A percentile compares a stretch with the other conserved stretches of the same genome.
Evolutionary conservation across 352 stramenopile genomes (phyloP).

Genomic region (Phytopythium cucurbitacearum): DNA sequence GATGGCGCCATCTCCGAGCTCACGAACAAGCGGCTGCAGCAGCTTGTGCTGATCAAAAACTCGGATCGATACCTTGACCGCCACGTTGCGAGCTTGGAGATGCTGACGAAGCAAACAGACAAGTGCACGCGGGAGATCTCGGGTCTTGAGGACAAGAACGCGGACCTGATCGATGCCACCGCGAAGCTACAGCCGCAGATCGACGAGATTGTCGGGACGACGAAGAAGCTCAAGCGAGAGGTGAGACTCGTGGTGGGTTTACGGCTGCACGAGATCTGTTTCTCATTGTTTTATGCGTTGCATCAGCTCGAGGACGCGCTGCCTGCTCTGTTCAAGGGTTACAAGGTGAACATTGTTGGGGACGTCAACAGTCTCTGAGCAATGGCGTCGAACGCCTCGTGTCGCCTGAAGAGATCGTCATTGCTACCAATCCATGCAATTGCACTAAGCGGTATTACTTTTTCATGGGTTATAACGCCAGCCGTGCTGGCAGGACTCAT

Average conservation of each 20-base stretch:
- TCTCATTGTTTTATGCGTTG: background rate
- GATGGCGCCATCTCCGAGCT: conserved; percentile 38
- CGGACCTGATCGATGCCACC: conserved; percentile 55
- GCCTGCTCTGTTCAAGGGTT: conserved; percentile 66
- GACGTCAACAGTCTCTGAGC: conserved; percentile 73
- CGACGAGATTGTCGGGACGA: conserved; percentile 33
- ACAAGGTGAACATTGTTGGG: conserved; percentile 79
- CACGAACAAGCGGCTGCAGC: conserved; percentile 64
- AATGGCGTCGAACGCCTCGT: background rate
- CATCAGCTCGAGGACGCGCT: conserved; percentile 52
- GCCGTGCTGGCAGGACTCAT: no score
- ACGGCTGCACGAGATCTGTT: background rate
- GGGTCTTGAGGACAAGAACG: conserved; percentile 68
- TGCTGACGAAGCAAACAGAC: conserved; percentile 66
- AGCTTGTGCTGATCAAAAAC: conserved; percentile 72
- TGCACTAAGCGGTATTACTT: no score
- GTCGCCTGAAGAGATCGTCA: background rate
- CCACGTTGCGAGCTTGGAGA: conserved; percentile 62
- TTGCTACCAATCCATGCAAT: background rate
- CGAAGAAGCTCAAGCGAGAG: conserved; percentile 70
- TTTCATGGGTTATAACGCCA: no score
- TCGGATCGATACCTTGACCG: conserved; percentile 72
- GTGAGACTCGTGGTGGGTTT: conserved; percentile 14
- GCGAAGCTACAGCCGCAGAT: conserved; percentile 55
- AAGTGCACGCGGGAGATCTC: conserved; percentile 68